Evolutionary conservation across 2,329 filamentous ascomycete genomes (phyloP).

Genomic region (Orbilia ellipsospora): DNA sequence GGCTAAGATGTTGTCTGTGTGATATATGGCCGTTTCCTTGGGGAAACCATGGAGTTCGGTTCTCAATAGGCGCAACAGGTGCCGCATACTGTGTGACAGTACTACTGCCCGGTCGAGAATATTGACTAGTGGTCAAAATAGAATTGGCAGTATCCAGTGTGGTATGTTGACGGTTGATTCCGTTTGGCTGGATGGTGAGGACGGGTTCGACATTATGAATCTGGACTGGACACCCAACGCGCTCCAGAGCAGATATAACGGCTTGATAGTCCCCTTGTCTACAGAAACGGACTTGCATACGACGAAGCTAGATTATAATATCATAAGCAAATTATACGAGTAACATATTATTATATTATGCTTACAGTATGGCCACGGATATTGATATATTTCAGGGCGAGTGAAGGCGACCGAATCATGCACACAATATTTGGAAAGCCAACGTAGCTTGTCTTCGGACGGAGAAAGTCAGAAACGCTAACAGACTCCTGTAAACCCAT

Average conservation of each 20-base stretch:
- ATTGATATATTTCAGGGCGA: conserved; percentile 48
- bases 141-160: conserved; percentile 33
- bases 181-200: conserved; percentile 20
- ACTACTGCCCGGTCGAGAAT: conserved; percentile 24
- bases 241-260: conserved; percentile 30
- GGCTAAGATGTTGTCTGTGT: conserved; percentile 23
- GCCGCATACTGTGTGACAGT: not conserved
- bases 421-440: conserved; percentile 40
- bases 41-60: conserved; percentile 13
- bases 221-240: conserved; percentile 44
- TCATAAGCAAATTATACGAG: no score
- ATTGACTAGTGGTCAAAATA: conserved; percentile 12
- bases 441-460: conserved; percentile 29
- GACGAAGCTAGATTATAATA: no score
- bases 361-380: conserved; percentile 32
- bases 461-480: conserved; percentile 39
- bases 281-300: conserved; percentile 47
- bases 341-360: not conserved
- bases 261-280: conserved; percentile 37
- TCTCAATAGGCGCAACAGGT: not conserved
- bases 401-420: conserved; percentile 46
- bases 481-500: conserved; percentile 22
- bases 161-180: conserved; percentile 1
- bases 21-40: conserved; percentile 5
- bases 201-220: conserved; percentile 31